phyloP scores from a whole-genome alignment of 371 early-diverging fungal species.

The Mucor mucedo region DNA sequence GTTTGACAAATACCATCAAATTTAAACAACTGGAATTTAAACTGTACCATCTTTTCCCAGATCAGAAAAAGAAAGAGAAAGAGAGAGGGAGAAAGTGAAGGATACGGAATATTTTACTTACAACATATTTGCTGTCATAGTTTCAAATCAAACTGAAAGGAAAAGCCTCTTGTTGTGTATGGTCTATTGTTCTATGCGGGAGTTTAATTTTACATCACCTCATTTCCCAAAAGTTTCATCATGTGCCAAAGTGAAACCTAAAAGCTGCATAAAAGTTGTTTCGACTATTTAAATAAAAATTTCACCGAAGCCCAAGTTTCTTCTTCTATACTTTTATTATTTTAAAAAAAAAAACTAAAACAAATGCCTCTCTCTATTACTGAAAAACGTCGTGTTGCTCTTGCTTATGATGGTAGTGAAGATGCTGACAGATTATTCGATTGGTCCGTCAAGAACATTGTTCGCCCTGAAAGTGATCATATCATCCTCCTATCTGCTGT shows the following conservation, averaged over 20 bases:
- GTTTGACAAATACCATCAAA: slow-evolving; percentile 87
- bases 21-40: slow-evolving; percentile 51
- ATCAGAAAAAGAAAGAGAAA: not conserved
- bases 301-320: not conserved
- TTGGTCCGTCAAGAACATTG: slow-evolving; percentile 52
- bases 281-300: no score
- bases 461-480: slow-evolving; percentile 51
- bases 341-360: not conserved
- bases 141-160: not conserved
- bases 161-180: no score
- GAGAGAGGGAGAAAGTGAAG: no score
- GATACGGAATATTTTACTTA: no score
- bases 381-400: slow-evolving; percentile 53
- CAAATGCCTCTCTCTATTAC: slow-evolving; percentile 48
- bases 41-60: slow-evolving; percentile 23
- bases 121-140: not conserved
- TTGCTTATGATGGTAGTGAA: slow-evolving; percentile 57
- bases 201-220: not conserved
- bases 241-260: not conserved
- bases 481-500: slow-evolving; percentile 51
- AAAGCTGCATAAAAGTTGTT: not conserved
- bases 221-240: not conserved
- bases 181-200: no score
- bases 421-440: slow-evolving; percentile 55
- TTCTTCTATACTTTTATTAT: not conserved